Evolutionary conservation across 108 stramenopile species (phyloP).

Genomic region (Chaetoceros muelleri): DNA sequence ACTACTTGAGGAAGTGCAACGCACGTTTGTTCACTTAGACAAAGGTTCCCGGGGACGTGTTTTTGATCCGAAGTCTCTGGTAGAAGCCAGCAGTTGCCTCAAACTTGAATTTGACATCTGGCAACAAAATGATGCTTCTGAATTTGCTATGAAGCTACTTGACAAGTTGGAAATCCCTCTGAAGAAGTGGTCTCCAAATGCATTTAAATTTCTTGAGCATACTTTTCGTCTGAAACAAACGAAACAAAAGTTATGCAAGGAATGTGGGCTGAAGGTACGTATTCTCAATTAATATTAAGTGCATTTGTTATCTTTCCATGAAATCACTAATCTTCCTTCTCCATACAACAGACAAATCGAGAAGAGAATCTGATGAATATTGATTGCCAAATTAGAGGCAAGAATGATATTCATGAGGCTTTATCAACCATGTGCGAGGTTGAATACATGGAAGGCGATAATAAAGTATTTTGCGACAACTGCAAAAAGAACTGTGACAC

Average conservation of each 20-base stretch:
- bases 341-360: slow-evolving; percentile 57
- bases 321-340: slow-evolving; percentile 17
- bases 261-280: slow-evolving; percentile 82
- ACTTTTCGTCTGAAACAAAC: slow-evolving; percentile 78
- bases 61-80: slow-evolving; percentile 88
- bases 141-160: slow-evolving; percentile 92
- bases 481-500: slow-evolving; percentile 95
- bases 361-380: slow-evolving; percentile 89
- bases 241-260: slow-evolving; percentile 85
- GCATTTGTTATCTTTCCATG: neutral
- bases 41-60: slow-evolving; percentile 78
- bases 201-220: slow-evolving; percentile 74
- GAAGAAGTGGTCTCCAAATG: slow-evolving; percentile 72
- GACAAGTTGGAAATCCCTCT: slow-evolving; percentile 85
- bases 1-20: slow-evolving; percentile 90
- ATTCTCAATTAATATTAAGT: neutral
- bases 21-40: slow-evolving; percentile 86
- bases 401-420: slow-evolving; percentile 85
- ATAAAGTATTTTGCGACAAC: slow-evolving; percentile 90
- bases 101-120: slow-evolving; percentile 95
- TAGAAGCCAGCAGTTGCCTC: slow-evolving; percentile 89
- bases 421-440: slow-evolving; percentile 84
- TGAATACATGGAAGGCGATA: slow-evolving; percentile 97
- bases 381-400: slow-evolving; percentile 91
- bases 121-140: slow-evolving; percentile 99